phyloP scores from a whole-genome alignment of 2,329 filamentous ascomycete genomes.

The Botrytis paeoniae region DNA sequence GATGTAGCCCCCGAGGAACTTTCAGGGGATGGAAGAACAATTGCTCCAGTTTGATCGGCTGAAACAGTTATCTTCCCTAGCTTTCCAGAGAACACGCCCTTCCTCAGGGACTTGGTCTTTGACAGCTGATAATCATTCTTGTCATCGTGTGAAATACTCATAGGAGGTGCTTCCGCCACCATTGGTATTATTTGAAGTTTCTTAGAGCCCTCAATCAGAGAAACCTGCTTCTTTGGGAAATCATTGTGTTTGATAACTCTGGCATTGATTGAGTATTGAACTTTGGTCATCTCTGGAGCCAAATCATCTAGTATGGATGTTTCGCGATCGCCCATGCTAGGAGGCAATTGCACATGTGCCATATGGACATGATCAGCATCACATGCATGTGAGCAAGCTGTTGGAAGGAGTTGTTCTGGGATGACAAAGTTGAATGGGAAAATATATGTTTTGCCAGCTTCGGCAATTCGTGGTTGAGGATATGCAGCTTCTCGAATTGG shows the following conservation, averaged over 20 bases:
- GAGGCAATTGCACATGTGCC: constrained; percentile 36
- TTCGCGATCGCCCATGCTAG: constrained; percentile 35
- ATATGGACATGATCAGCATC: constrained; percentile 33
- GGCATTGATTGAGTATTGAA: constrained; percentile 34
- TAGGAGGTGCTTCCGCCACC: constrained; percentile 33
- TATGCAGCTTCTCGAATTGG: constrained; percentile 35
- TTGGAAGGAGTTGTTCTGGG: constrained; percentile 36
- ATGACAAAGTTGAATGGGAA: constrained; percentile 39
- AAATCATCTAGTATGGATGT: constrained; percentile 32
- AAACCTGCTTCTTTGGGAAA: constrained; percentile 25
- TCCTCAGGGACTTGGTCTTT: constrained; percentile 34
- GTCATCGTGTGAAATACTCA: constrained; percentile 29
- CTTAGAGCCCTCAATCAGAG: constrained; percentile 30
- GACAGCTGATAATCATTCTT: constrained; percentile 32
- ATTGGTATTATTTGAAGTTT: constrained; percentile 35
- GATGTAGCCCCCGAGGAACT: constrained; percentile 26
- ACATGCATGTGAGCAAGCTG: constrained; percentile 32
- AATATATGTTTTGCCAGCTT: constrained; percentile 34
- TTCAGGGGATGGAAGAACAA: constrained; percentile 34
- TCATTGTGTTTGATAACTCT: constrained; percentile 32
- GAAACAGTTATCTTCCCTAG: constrained; percentile 37
- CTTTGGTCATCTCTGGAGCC: constrained; percentile 35
- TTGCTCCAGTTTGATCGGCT: constrained; percentile 33
- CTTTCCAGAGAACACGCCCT: constrained; percentile 38
- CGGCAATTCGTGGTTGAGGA: constrained; percentile 34